Conservation (phyloP, 2,329 filamentous ascomycete species). For the Exophiala viscosa region DNA sequence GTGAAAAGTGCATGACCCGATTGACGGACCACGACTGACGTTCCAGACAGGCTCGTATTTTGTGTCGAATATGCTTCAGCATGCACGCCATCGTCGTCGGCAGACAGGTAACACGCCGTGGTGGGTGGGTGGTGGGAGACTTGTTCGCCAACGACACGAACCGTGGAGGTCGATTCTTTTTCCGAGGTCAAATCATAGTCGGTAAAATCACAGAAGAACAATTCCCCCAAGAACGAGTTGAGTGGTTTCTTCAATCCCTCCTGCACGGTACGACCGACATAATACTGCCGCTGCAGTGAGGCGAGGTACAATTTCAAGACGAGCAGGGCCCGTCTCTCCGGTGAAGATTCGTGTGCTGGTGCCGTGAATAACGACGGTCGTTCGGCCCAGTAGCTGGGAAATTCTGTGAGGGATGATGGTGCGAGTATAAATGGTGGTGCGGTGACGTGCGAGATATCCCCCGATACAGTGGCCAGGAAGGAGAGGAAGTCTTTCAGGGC, state of each 20-base stretch:
- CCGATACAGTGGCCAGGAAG: slow-evolving; percentile 76
- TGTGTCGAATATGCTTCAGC: slow-evolving; percentile 25
- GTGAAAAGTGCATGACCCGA: slow-evolving; percentile 24
- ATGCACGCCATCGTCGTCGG: slow-evolving; percentile 24
- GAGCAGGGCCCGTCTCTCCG: slow-evolving; percentile 74
- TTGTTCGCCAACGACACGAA: slow-evolving; percentile 25
- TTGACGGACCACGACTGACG: slow-evolving; percentile 23
- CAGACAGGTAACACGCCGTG: slow-evolving; percentile 27
- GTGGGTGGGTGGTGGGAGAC: slow-evolving; percentile 29
- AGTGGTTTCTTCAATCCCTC: slow-evolving; percentile 28
- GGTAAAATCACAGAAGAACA: slow-evolving; percentile 26
- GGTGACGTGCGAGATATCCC: slow-evolving; percentile 74
- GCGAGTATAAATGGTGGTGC: slow-evolving; percentile 47
- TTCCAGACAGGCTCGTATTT: slow-evolving; percentile 20
- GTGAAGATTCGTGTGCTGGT: slow-evolving; percentile 72
- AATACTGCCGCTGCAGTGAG: slow-evolving; percentile 77
- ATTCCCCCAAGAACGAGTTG: slow-evolving; percentile 28
- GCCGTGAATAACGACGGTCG: slow-evolving; percentile 76
- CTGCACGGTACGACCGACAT: slow-evolving; percentile 36
- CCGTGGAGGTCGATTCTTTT: slow-evolving; percentile 18
- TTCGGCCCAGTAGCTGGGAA: slow-evolving; percentile 69
- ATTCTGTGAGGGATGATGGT: slow-evolving; percentile 25
- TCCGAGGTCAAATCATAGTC: slow-evolving; percentile 20
- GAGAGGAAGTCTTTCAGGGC: slow-evolving; percentile 32
- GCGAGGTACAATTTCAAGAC: slow-evolving; percentile 95